Evolutionary conservation across 2,329 filamentous ascomycete genomes (phyloP).

Genomic region (Xylariaceae sp.): DNA sequence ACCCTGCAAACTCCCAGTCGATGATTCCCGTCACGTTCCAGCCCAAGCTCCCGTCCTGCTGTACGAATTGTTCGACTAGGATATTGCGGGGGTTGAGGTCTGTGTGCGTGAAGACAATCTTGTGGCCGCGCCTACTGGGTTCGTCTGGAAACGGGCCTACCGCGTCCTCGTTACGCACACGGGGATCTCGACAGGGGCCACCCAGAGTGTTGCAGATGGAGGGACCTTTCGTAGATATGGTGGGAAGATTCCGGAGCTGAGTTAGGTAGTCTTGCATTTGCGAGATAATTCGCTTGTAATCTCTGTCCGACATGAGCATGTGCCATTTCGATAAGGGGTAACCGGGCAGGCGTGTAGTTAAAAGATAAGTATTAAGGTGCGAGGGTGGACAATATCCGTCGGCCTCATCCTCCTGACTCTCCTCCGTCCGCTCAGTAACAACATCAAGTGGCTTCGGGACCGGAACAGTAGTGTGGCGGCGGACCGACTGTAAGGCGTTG

Average conservation of each 20-base stretch:
- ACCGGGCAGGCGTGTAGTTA: constrained; percentile 21
- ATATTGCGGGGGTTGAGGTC: constrained; percentile 33
- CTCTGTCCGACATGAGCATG: constrained; percentile 24
- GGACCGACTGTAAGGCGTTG: constrained; percentile 25
- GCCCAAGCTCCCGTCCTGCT: constrained; percentile 20
- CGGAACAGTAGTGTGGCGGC: constrained; percentile 25
- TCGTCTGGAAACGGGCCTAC: constrained; percentile 29
- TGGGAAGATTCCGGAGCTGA: constrained; percentile 27
- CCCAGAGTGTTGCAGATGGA: constrained; percentile 31
- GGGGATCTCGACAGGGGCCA: constrained; percentile 23
- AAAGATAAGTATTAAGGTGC: constrained; percentile 14
- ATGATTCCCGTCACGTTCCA: constrained; percentile 28
- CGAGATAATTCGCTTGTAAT: constrained; percentile 16
- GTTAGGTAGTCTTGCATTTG: constrained; percentile 25
- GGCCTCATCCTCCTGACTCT: not conserved
- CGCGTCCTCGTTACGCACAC: constrained; percentile 20
- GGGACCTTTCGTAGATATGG: constrained; percentile 7
- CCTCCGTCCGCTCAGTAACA: not conserved
- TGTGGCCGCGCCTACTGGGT: constrained; percentile 24
- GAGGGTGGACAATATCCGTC: not conserved
- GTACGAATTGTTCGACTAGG: constrained; percentile 20
- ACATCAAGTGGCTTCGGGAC: constrained; percentile 25
- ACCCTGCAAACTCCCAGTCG: constrained; percentile 28
- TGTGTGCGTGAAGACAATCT: constrained; percentile 30
- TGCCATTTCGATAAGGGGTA: constrained; percentile 18